Base-by-base conservation (phyloP, 2,329 filamentous ascomycete species). In the Coniella lustricola region DNA sequence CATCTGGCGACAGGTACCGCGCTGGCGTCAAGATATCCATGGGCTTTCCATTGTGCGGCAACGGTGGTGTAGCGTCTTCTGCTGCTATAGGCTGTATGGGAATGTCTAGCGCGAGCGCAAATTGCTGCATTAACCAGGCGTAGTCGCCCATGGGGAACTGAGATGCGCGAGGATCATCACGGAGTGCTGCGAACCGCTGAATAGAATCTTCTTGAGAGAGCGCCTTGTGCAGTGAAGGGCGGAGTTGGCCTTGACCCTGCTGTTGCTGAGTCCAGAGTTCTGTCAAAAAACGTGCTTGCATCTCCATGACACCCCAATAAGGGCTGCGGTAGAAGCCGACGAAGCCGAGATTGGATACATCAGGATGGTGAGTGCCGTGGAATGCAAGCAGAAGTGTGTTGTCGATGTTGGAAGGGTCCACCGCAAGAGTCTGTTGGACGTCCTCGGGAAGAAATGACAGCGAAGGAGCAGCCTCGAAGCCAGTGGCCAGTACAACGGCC, bases 91-190 rank as follows among this genome's bases (percentile, higher is more conserved):
- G 60, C 14, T 55, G 60, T 25, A 67, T 74, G 25, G 59, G 62
- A 8, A 89, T 69, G 0, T 68, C 72, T 2, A 88, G 68, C 0
- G 80, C 76, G 2, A 72, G 62, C 12, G 81, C 72, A 50, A 90
- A 81, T 12, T 85, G 78, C 55, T 89, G 81, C 73, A 91, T 83
- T 12, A 91, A 66, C 52, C 82, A 90, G 7, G 81, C 65, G 62
- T 90, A 91, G 63, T 94, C 88, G 9, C 82, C 83, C 83, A 91
- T 90, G 33, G 87, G 88, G 56, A 90, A 93, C 57, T 93, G 88
- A 52, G 63, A 84, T 56, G 67, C 66, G 5, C 70, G 74, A 9
- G 65, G 72, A 56, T 76, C 74, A 18, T 59, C 58, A 12, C 83
- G 74, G 29, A 87, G 68, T 3, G 63, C 57, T 0, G 79, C 59